Evolutionary conservation across 441 rosid species (phyloP).

Genomic region (Populus hybrid): DNA sequence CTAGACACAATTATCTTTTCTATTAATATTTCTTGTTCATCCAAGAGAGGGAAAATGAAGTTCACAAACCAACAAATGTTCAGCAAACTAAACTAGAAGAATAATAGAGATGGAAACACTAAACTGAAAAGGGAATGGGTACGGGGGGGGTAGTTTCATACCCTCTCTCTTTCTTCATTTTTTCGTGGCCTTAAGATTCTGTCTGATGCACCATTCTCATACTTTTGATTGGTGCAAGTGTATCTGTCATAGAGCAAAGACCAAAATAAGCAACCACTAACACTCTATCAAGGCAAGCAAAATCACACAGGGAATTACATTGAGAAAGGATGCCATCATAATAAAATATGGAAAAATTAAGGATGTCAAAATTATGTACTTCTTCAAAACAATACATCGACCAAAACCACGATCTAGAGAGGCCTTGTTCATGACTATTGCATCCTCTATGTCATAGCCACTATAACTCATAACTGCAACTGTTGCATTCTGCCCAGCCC

Average conservation of each 20-base stretch:
- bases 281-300: neutral
- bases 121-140: neutral
- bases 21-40: neutral
- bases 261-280: constrained; percentile 13
- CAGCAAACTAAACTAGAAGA: neutral
- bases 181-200: constrained; percentile 67
- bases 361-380: constrained; percentile 35
- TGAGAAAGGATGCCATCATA: neutral
- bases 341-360: constrained; percentile 1
- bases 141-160: constrained; percentile 15
- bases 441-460: constrained; percentile 99
- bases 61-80: neutral
- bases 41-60: neutral
- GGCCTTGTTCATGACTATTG: constrained; percentile 96
- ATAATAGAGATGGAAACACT: neutral
- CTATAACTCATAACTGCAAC: constrained; percentile 97
- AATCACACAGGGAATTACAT: neutral
- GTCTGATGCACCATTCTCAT: constrained; percentile 48
- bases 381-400: constrained; percentile 93
- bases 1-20: neutral
- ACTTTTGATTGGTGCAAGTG: constrained; percentile 43
- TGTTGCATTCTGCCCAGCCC: constrained; percentile 99
- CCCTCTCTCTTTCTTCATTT: constrained; percentile 77
- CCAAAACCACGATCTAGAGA: constrained; percentile 99
- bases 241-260: constrained; percentile 41